phyloP scores from a whole-genome alignment of 768 basidiomycete genomes.

The Pleurotus eryngii region DNA sequence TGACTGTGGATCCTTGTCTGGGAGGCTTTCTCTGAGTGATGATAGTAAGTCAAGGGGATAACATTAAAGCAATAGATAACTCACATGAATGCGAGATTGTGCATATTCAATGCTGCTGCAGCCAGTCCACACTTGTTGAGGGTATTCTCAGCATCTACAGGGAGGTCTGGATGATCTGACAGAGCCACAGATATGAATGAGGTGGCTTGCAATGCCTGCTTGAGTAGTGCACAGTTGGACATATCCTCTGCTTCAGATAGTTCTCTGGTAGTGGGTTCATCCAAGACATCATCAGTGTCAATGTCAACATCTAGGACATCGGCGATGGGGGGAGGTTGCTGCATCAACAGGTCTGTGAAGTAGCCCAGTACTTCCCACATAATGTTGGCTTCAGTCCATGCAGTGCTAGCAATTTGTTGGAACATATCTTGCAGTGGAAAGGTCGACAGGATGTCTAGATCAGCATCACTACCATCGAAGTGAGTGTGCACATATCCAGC shows the following conservation, averaged over 20 bases:
- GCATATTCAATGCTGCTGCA: not conserved
- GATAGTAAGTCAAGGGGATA: too few relatives aligned
- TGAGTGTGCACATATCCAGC: conserved; percentile 15
- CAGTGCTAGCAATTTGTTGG: conserved; percentile 2
- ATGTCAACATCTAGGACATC: not conserved
- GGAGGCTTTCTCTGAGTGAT: not conserved
- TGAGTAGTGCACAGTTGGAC: not conserved
- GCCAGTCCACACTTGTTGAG: not conserved
- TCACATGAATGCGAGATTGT: not conserved
- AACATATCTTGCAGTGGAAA: conserved; percentile 19
- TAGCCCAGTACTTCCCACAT: conserved; percentile 13
- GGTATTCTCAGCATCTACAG: not conserved
- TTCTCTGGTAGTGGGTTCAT: not conserved
- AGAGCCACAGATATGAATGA: not conserved
- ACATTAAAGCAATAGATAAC: not conserved
- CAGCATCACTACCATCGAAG: conserved; percentile 14
- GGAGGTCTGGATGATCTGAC: not conserved
- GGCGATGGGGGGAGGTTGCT: not conserved
- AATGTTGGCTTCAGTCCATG: conserved; percentile 14
- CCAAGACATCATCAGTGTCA: not conserved
- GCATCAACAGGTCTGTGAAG: not conserved
- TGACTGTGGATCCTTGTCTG: not conserved
- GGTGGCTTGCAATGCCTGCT: not conserved
- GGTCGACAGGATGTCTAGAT: conserved; percentile 13
- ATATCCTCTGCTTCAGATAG: too few relatives aligned